Evolutionary conservation across 2,329 filamentous ascomycete genomes (phyloP).

Genomic region (Lasiodiplodia citricola): DNA sequence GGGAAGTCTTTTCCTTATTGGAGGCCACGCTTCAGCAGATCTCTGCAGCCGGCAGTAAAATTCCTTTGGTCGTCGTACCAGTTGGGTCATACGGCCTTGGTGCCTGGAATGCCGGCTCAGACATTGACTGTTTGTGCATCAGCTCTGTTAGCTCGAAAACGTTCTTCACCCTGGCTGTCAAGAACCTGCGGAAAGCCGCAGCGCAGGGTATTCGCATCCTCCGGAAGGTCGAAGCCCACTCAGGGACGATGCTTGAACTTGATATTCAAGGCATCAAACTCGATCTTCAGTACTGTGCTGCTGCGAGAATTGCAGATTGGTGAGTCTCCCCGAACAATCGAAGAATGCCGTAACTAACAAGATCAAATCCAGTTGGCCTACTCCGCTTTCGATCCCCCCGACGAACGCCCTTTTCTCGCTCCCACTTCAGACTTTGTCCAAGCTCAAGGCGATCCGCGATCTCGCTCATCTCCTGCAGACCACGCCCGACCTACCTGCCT

Average conservation of each 20-base stretch:
- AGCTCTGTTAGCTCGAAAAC: constrained; percentile 64
- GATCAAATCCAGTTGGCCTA: constrained; percentile 40
- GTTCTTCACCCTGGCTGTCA: constrained; percentile 65
- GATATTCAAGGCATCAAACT: constrained; percentile 63
- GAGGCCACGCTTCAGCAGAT: constrained; percentile 49
- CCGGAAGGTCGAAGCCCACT: constrained; percentile 62
- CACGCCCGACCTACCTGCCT: constrained; percentile 63
- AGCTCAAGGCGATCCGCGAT: constrained; percentile 69
- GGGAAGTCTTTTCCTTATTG: constrained; percentile 54
- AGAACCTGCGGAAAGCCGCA: constrained; percentile 58
- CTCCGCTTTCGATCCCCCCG: constrained; percentile 50
- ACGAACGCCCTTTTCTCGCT: constrained; percentile 62
- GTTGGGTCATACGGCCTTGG: constrained; percentile 71
- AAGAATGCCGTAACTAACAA: background rate
- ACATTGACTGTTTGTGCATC: constrained; percentile 70
- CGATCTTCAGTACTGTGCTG: constrained; percentile 71
- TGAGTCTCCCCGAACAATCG: constrained; percentile 29
- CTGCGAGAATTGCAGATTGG: constrained; percentile 60
- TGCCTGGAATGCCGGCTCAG: constrained; percentile 65
- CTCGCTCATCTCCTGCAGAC: constrained; percentile 65
- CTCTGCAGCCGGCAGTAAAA: constrained; percentile 29
- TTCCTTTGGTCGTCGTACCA: constrained; percentile 59
- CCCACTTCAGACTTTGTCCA: constrained; percentile 61
- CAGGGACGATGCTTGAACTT: constrained; percentile 69
- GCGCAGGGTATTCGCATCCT: constrained; percentile 56